Evolutionary conservation across 179 eudicot species (phyloP).

Genomic region (Silene noctiflora): DNA sequence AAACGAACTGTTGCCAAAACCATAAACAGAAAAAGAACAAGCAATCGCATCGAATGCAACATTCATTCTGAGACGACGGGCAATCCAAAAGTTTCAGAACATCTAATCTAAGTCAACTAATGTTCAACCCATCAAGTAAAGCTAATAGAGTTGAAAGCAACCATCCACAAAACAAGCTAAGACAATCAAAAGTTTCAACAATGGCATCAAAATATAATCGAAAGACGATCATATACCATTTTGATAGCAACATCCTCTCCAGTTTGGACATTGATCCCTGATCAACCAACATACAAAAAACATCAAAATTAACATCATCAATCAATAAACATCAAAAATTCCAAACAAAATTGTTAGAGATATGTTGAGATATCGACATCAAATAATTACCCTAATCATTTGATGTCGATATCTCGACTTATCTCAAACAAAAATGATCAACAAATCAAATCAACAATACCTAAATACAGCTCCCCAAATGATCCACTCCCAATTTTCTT

Average conservation of each 20-base stretch:
- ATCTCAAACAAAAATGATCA: neutral
- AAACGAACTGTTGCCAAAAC: neutral
- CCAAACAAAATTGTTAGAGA: constrained; percentile 11
- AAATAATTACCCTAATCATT: neutral
- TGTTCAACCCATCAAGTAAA: constrained; percentile 13
- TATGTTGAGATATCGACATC: neutral
- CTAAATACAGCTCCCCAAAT: constrained; percentile 49
- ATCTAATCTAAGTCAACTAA: constrained; percentile 24
- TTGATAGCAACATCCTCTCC: constrained; percentile 53
- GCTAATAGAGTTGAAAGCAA: neutral
- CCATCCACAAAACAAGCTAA: neutral
- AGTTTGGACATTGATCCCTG: constrained; percentile 42
- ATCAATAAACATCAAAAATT: constrained; percentile 5
- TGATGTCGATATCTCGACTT: neutral
- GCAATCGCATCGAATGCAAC: neutral
- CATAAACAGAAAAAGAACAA: neutral
- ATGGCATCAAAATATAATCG: neutral
- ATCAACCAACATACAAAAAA: constrained; percentile 21
- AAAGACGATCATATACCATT: constrained; percentile 33
- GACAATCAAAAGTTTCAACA: constrained; percentile 8
- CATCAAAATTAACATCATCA: constrained; percentile 1
- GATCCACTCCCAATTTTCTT: constrained; percentile 55
- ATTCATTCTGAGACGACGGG: neutral
- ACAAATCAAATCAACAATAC: constrained; percentile 20
- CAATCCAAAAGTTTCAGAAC: constrained; percentile 4